Evolutionary conservation across 257 asterid genomes (phyloP).

Genomic region (Petunia secreta): DNA sequence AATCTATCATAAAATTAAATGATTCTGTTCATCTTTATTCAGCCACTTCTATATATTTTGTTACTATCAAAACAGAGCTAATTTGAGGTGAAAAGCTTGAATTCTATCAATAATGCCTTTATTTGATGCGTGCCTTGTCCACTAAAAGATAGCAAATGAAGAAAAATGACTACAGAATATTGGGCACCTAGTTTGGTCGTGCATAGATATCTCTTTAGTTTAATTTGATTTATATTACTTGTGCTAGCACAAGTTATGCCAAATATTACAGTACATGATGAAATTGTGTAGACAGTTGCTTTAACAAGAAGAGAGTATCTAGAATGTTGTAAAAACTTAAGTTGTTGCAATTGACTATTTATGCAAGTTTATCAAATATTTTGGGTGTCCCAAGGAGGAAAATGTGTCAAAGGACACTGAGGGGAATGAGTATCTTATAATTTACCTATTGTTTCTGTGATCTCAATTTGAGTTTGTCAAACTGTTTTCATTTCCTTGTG

Average conservation of each 20-base stretch:
- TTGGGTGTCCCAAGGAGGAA: background rate
- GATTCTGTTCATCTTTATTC: slow-evolving; percentile 14
- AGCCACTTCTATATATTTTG: background rate
- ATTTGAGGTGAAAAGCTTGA: background rate
- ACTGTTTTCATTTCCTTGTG: background rate
- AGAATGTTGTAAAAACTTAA: background rate
- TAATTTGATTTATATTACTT: background rate
- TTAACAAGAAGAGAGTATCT: background rate
- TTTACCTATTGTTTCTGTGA: slow-evolving; percentile 22
- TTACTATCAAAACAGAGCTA: slow-evolving; percentile 8
- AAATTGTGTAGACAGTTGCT: background rate
- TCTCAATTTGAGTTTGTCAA: slow-evolving; percentile 19
- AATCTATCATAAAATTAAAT: background rate
- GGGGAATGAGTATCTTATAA: slow-evolving; percentile 1
- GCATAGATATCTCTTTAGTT: background rate
- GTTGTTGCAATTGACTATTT: slow-evolving; percentile 11
- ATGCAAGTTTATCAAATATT: slow-evolving; percentile 4
- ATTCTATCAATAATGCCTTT: background rate
- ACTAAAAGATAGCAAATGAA: background rate
- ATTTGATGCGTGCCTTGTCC: background rate
- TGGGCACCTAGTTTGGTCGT: background rate
- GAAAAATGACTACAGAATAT: background rate
- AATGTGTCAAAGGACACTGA: background rate
- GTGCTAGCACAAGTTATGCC: background rate
- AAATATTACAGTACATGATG: background rate